A percentile compares a stretch with the other conserved stretches of the same genome.
Evolutionary conservation across 805 yeast species (phyloP).

Genomic region (Kazachstania bromeliacearum): DNA sequence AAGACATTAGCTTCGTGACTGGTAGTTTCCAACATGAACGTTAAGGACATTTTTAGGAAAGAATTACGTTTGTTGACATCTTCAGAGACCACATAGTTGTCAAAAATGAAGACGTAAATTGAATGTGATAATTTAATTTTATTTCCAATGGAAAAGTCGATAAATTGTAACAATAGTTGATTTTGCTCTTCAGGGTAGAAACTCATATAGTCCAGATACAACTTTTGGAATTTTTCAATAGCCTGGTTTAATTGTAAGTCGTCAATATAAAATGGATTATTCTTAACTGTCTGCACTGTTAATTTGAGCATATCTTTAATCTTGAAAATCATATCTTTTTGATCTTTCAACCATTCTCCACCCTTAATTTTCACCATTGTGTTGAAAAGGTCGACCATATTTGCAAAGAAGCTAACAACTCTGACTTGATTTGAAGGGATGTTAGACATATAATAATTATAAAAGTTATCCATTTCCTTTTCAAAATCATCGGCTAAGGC

Average conservation of each 20-base stretch:
- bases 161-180: conserved; percentile 33
- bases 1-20: conserved; percentile 49
- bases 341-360: conserved; percentile 48
- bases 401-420: conserved; percentile 44
- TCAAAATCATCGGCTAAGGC: conserved; percentile 50
- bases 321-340: conserved; percentile 28
- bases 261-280: conserved; percentile 25
- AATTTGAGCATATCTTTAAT: conserved; percentile 22
- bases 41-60: conserved; percentile 45
- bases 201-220: conserved; percentile 35
- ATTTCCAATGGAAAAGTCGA: conserved; percentile 27
- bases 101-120: conserved; percentile 50
- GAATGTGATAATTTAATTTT: conserved; percentile 26
- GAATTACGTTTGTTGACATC: conserved; percentile 40
- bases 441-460: conserved; percentile 41
- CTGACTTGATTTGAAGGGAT: conserved; percentile 27
- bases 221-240: conserved; percentile 46
- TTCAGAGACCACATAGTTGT: conserved; percentile 41
- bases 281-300: conserved; percentile 19
- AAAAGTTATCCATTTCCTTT: conserved; percentile 41
- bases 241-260: conserved; percentile 70
- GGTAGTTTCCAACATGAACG: conserved; percentile 38
- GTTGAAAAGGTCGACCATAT: conserved; percentile 54
- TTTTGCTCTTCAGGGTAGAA: conserved; percentile 28
- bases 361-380: conserved; percentile 44